Base-by-base conservation (phyloP, 345 rosid species). In the Schrenkiella parvula region DNA sequence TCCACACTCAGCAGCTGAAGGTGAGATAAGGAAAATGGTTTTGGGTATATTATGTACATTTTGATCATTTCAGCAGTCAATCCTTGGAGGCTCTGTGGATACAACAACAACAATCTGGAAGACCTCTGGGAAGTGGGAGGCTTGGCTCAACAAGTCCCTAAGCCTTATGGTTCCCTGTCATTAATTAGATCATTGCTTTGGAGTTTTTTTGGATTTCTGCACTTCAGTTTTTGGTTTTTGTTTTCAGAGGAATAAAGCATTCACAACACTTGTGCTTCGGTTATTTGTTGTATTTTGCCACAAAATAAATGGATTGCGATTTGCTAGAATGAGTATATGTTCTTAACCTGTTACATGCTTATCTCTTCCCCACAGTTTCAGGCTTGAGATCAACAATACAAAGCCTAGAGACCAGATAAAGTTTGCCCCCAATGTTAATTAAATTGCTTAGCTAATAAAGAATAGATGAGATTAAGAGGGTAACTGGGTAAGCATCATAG, bases 101-200 rank as follows among this genome's bases (percentile, higher is more conserved):
- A 70, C 77, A 8, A 53, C 18, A 46, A 41, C 73, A 31, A 19
- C 74, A 35, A 17, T 39, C 46, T 74, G 84, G 59, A 54, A 54
- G 22, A 29, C 21, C 38, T 54, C 59, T 29, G 14, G 59, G 59
- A 54, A 15, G 8, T 54, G 38, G 59, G 29, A 29, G 22, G 52
- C 88, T 7, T 90, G 93, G 93, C 79, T 93, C 37, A 87, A 89
- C 68, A 93, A 85, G 80, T 87, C 97, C 35, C 85, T 86, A 62
- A 87, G 73, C 50, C 86, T 85, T 44, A 85, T 84, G 81, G 62
- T 93, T 52, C 82, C 89, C 44, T 84, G 96, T 41, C 97, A 87
- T 48, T 87, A 67, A 87, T 48, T 87, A 67, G 75, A 63, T 42
- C 70, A 69, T 14, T n/a, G n/a, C n/a, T n/a, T n/a, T n/a, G n/a